Percentiles rank a stretch among this genome's conserved stretches.
Evolutionary conservation across 257 asterid species (phyloP).

Genomic region (Gardenia jasminoides): DNA sequence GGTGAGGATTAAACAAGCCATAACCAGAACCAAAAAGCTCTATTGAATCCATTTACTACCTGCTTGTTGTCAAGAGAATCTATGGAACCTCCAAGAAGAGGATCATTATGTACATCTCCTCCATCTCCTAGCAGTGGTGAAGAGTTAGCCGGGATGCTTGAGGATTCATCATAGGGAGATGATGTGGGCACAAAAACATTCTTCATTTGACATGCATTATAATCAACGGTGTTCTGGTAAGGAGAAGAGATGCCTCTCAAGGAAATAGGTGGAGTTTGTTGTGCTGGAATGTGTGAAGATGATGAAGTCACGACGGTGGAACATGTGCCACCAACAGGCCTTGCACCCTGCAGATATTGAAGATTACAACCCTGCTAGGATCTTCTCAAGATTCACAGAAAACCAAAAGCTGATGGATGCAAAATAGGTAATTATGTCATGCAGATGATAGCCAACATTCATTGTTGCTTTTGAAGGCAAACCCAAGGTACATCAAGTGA

Average conservation of each 20-base stretch:
- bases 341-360: slow-evolving; percentile 48
- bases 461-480: slow-evolving; percentile 12
- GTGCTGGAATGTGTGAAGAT: slow-evolving; percentile 57
- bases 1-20: not conserved
- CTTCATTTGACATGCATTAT: slow-evolving; percentile 49
- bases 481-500: not conserved
- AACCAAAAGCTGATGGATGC: not conserved
- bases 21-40: not conserved
- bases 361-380: slow-evolving; percentile 11
- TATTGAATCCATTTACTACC: slow-evolving; percentile 32
- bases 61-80: slow-evolving; percentile 64
- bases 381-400: slow-evolving; percentile 20
- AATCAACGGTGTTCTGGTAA: slow-evolving; percentile 49
- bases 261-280: slow-evolving; percentile 53
- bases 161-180: slow-evolving; percentile 72
- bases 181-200: slow-evolving; percentile 66
- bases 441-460: not conserved
- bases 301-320: slow-evolving; percentile 44
- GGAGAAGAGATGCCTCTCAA: slow-evolving; percentile 63
- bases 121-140: slow-evolving; percentile 70
- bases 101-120: slow-evolving; percentile 69
- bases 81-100: slow-evolving; percentile 73
- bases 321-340: slow-evolving; percentile 48
- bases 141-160: slow-evolving; percentile 61
- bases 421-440: slow-evolving; percentile 1